Percentiles rank a stretch among this genome's conserved stretches.
phyloP scores from a whole-genome alignment of 2,329 filamentous ascomycete species.

The Paecilomyces niveus region DNA sequence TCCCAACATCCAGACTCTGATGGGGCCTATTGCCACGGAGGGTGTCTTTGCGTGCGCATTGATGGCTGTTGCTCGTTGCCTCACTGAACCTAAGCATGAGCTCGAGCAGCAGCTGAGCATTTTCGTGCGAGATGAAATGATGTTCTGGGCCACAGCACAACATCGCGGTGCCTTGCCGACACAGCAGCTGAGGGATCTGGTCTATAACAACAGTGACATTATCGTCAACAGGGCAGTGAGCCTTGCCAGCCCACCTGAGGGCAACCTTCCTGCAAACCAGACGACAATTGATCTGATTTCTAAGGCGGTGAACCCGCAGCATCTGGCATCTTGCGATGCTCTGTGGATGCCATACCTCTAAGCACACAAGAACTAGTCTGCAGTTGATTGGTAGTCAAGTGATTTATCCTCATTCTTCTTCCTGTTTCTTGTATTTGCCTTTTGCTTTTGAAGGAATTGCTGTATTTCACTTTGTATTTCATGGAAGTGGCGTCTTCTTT shows the following conservation, averaged over 20 bases:
- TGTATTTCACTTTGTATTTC: conserved; percentile 6
- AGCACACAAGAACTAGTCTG: conserved; percentile 1
- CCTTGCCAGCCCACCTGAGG: conserved; percentile 69
- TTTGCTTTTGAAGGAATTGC: conserved; percentile 10
- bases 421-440: conserved; percentile 7
- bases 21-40: conserved; percentile 93
- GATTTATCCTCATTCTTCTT: neutral
- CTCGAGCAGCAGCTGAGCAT: conserved; percentile 92
- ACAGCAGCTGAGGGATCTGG: conserved; percentile 66
- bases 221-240: conserved; percentile 87
- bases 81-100: conserved; percentile 74
- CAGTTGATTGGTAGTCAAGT: neutral
- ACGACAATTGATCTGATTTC: conserved; percentile 91
- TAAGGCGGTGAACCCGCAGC: conserved; percentile 86
- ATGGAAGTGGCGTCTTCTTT: conserved; percentile 15
- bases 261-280: conserved; percentile 85
- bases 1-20: conserved; percentile 88
- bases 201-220: conserved; percentile 78
- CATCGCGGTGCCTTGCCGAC: conserved; percentile 61
- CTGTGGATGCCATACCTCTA: conserved; percentile 96
- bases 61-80: conserved; percentile 91
- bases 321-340: conserved; percentile 79
- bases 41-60: conserved; percentile 92
- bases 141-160: conserved; percentile 84
- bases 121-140: conserved; percentile 96